A percentile compares a stretch with the other conserved stretches of the same genome.
phyloP scores from a whole-genome alignment of 2,329 filamentous ascomycete genomes.

The Verticillium alfalfae region DNA sequence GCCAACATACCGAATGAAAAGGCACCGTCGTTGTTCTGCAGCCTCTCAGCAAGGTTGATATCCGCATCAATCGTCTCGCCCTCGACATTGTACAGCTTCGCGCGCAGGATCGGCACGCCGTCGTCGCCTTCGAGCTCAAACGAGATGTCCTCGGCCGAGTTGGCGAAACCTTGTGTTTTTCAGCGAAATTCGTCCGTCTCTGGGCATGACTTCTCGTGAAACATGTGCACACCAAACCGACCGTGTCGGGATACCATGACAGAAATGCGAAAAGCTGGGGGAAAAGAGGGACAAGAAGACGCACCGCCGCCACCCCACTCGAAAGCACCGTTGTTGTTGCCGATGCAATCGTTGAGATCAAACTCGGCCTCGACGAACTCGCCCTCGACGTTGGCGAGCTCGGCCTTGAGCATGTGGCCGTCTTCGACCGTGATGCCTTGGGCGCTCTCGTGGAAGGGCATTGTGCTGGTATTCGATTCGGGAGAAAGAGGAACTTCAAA shows the following conservation, averaged over 20 bases:
- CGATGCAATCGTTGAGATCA: constrained; percentile 43
- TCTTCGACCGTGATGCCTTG: constrained; percentile 42
- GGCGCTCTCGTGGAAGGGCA: constrained; percentile 47
- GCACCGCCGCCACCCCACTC: constrained; percentile 33
- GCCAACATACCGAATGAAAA: constrained; percentile 22
- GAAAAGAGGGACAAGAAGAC: not conserved
- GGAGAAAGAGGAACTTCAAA: not conserved
- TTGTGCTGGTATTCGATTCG: constrained; percentile 15
- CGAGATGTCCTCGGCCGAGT: constrained; percentile 37
- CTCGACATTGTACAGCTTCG: constrained; percentile 32
- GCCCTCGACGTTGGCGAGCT: constrained; percentile 32
- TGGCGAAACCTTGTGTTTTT: constrained; percentile 30
- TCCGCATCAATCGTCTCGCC: constrained; percentile 36
- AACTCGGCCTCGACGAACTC: constrained; percentile 36
- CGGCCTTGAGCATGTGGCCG: constrained; percentile 39
- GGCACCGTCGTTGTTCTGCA: constrained; percentile 46
- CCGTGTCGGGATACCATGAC: not conserved
- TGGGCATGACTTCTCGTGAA: not conserved
- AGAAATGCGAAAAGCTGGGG: too few species aligned
- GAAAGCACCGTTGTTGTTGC: constrained; percentile 45
- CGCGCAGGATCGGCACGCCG: constrained; percentile 46
- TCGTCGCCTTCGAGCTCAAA: constrained; percentile 46
- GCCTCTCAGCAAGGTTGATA: constrained; percentile 50
- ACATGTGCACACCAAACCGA: not conserved
- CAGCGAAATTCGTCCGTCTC: not conserved